Evolutionary conservation across 176 grass and related monocot species (phyloP), one percentile per base, ranked within the genome.

Genomic region (bread wheat (Triticum aestivum)): DNA sequence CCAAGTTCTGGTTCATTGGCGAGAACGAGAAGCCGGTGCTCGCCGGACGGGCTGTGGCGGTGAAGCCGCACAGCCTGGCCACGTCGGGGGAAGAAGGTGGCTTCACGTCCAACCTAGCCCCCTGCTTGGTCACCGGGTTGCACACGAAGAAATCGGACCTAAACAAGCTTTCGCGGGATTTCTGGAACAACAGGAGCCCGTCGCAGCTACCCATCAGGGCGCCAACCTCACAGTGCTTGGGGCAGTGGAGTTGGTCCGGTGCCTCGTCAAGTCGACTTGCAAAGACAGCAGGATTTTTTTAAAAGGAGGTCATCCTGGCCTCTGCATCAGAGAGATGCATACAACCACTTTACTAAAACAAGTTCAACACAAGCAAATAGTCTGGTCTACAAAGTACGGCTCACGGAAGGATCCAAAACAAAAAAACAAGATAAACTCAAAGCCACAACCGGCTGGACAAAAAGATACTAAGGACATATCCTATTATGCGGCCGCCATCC

Each of bases 1-100:
- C 30, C 65, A 30, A 12, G 14, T 3, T 8, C 14, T 24, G n/a
- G 61, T 15, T 42, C 52, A 35, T 62, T 26, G 68, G 52, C 18
- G 14, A 83, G 69, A 14, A 61, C 59, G 13, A 83, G 68, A 54
- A 83, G 34, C 41, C 51, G 81, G 68, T 72, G 81, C 33, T 83
- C n/a, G 52, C 81, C 81, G 1, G 51, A 73, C 9, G 67, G 81
- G 68, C 32, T 8, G n/a, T 83, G 81, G 2, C 3, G 33, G 49
- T 83, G 21, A 83, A n/a, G 5, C 23, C 34, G 14, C 82, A 45
- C 6, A 52, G 24, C 20, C 37, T 3, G 11, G 11, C 51, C 8
- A 62, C 0, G 9, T 11, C 9, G 61, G 9, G n/a, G 81, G 13
- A 1, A 49, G 12, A 52, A 13, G 65, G 49, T 20, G 35, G 34